phyloP scores from a whole-genome alignment of 2,329 filamentous ascomycete species.

The Ceratocystis smalleyi region DNA sequence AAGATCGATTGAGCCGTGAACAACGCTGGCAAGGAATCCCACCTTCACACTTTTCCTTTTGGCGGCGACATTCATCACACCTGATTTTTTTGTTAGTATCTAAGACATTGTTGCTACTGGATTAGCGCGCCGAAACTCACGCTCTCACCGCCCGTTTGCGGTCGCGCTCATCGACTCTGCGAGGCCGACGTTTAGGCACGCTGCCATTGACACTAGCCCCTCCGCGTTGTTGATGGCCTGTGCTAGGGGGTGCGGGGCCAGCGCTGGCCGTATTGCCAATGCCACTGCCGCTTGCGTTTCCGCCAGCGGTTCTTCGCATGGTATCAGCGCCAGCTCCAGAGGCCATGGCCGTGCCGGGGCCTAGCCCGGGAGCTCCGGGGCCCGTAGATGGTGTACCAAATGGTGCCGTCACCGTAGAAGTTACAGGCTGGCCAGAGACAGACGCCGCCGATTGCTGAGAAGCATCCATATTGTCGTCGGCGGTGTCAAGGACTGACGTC shows the following conservation, averaged over 20 bases:
- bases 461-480: neutral
- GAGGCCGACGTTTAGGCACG: constrained; percentile 19
- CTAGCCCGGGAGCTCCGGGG: neutral
- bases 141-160: constrained; percentile 22
- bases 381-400: neutral
- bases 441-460: neutral
- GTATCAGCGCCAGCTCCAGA: neutral
- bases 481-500: neutral
- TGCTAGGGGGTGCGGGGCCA: neutral
- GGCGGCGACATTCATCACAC: constrained; percentile 38
- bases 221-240: constrained; percentile 2
- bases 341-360: neutral
- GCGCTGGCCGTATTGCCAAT: constrained; percentile 4
- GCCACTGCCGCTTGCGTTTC: constrained; percentile 13
- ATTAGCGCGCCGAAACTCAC: constrained; percentile 17
- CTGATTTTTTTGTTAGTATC: constrained; percentile 22
- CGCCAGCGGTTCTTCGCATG: neutral
- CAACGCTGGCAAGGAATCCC: constrained; percentile 39
- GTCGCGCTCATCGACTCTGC: constrained; percentile 21
- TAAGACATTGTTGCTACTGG: neutral
- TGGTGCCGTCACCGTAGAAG: neutral
- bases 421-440: neutral
- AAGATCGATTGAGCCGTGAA: constrained; percentile 34
- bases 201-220: constrained; percentile 5
- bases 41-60: constrained; percentile 42